Conservation (phyloP, 805 yeast species). For the Teunomyces aglyptinius region DNA sequence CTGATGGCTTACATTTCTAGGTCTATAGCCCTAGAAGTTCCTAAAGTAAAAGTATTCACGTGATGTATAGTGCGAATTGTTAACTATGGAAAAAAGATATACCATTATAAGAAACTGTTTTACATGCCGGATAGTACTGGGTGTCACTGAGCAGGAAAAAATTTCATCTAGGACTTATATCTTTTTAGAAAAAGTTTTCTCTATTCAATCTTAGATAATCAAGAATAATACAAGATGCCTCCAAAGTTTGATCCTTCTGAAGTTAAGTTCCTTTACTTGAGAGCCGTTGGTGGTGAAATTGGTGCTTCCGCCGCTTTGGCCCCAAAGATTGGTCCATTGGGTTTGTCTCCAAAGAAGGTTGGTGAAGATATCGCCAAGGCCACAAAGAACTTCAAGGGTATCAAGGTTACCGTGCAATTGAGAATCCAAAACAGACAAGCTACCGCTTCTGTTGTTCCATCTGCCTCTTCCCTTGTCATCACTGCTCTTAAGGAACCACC, state of each 20-base stretch:
- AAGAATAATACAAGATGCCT: conserved; percentile 59
- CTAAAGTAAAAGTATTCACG: not conserved
- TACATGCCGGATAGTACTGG: not conserved
- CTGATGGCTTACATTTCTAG: no score
- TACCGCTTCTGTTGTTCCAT: conserved; percentile 96
- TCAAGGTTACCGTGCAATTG: conserved; percentile 97
- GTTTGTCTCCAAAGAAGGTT: conserved; percentile 99
- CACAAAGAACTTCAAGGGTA: conserved; percentile 98
- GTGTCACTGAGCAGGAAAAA: not conserved
- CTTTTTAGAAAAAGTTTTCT: conserved; percentile 2
- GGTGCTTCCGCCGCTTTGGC: conserved; percentile 99
- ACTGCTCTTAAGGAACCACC: conserved; percentile 99
- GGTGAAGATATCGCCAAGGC: conserved; percentile 99
- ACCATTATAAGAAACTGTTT: not conserved
- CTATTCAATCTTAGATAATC: conserved; percentile 3
- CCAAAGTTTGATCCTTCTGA: conserved; percentile 98
- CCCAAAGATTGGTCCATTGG: conserved; percentile 99
- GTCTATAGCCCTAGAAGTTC: not conserved
- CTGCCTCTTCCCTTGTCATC: conserved; percentile 98
- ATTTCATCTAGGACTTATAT: conserved; percentile 3
- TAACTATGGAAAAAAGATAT: conserved; percentile 1
- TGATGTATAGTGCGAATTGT: not conserved
- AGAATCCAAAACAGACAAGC: conserved; percentile 99
- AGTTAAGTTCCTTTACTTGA: conserved; percentile 96
- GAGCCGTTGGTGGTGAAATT: conserved; percentile 99